Evolutionary conservation across 1,139 yeast species (phyloP).

Genomic region (Magnusiomyces fungicola): DNA sequence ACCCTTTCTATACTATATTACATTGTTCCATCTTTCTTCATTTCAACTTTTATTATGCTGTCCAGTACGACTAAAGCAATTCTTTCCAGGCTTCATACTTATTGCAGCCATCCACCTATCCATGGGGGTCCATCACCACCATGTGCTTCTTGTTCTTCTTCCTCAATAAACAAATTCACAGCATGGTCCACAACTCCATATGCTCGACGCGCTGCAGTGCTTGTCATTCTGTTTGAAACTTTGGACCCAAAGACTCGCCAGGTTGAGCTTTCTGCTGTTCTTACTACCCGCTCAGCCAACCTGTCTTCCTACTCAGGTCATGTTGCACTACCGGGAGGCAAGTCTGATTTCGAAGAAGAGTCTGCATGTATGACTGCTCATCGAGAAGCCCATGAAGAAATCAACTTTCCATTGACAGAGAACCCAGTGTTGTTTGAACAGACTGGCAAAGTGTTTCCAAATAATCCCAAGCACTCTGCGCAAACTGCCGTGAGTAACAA

Average conservation of each 20-base stretch:
- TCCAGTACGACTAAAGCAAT: no score
- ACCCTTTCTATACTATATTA: no score
- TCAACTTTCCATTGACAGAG: slow-evolving; percentile 69
- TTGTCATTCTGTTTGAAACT: slow-evolving; percentile 59
- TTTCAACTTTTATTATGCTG: no score
- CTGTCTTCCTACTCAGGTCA: slow-evolving; percentile 77
- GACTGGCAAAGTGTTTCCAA: no score
- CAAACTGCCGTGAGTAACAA: slow-evolving; percentile 1
- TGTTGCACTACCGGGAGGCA: slow-evolving; percentile 78
- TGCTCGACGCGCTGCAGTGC: slow-evolving; percentile 67
- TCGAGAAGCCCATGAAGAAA: slow-evolving; percentile 81
- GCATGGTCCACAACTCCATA: slow-evolving; percentile 52
- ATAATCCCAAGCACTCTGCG: no score
- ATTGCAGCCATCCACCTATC: no score
- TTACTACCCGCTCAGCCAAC: slow-evolving; percentile 67
- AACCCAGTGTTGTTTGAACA: no score
- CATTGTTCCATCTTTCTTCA: no score
- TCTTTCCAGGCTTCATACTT: no score
- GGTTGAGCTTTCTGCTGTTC: slow-evolving; percentile 69
- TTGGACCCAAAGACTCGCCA: slow-evolving; percentile 26
- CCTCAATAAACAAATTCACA: no score
- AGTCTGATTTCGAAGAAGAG: slow-evolving; percentile 40
- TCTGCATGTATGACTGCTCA: slow-evolving; percentile 65
- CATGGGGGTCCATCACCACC: no score
- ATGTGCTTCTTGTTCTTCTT: no score